Evolutionary conservation across 257 asterid species (phyloP), one percentile per base, ranked within the genome.

Genomic region (Penstemon barbatus): DNA sequence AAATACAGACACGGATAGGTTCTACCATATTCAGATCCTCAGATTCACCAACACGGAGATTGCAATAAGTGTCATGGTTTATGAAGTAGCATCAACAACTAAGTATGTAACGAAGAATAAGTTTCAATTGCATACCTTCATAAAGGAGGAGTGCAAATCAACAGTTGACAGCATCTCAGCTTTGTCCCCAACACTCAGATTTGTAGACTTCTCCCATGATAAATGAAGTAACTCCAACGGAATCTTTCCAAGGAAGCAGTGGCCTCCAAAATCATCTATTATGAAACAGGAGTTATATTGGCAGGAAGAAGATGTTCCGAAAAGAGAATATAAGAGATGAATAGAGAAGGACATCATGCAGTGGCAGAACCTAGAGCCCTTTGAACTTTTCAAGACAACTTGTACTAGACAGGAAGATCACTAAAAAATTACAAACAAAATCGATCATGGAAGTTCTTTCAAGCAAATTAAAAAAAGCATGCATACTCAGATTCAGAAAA

Each of bases 121-220:
- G 13, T 44, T 25, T 25, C 4, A 7, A 72, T 46, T 54, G 43
- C 38, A 33, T 82, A 94, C 99, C 96, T 85, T 87, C 82, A 91
- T 72, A 70, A 83, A 77, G 83, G 86, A 87, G 56, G 99, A 85
- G 78, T 76, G 87, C 84, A 94, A 74, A 76, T 91, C 95, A 67
- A 89, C 96, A 33, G 90, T 87, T 4, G 87, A 89, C 61, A 87
- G 79, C 86, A 88, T 91, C 90, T 89, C 98, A 58, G 92, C 95
- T 80, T 87, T 86, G 73, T 85, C 89, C 60, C 95, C 97, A n/a
- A 80, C 62, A 78, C 90, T 83, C 87, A 94, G 77, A 76, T 83
- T 81, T 61, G 88, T 78, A 56, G 97, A 87, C 74, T 87, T 85
- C 75, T 86, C 96, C 97, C 96, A 91, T 11, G 92, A 87, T 43